Evolutionary conservation across 129 eudicot species (phyloP).

Genomic region (Arctium lappa): DNA sequence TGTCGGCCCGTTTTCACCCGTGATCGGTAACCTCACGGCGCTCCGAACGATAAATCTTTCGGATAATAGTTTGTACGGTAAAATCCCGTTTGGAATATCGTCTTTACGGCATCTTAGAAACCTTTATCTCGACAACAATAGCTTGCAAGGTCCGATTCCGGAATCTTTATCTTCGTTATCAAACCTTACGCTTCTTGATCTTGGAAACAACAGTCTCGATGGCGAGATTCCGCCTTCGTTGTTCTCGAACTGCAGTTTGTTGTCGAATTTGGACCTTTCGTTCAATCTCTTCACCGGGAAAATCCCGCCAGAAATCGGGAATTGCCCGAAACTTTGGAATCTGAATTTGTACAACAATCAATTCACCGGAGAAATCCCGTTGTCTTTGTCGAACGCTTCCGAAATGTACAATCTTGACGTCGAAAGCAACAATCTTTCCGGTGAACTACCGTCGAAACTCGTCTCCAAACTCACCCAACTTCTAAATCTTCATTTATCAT

Average conservation of each 20-base stretch:
- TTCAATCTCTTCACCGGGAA: slow-evolving; percentile 31
- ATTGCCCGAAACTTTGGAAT: slow-evolving; percentile 40
- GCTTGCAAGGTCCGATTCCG: slow-evolving; percentile 40
- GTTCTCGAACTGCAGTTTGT: slow-evolving; percentile 54
- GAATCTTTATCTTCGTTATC: slow-evolving; percentile 38
- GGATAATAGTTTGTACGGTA: slow-evolving; percentile 32
- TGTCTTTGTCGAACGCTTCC: slow-evolving; percentile 44
- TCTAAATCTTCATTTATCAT: slow-evolving; percentile 41
- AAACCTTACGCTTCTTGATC: slow-evolving; percentile 33
- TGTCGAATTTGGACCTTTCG: slow-evolving; percentile 49
- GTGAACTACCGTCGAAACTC: slow-evolving; percentile 49
- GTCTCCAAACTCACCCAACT: slow-evolving; percentile 37
- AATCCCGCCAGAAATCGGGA: slow-evolving; percentile 54
- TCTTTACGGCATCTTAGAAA: slow-evolving; percentile 32
- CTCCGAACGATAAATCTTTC: slow-evolving; percentile 32
- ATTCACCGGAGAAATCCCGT: slow-evolving; percentile 53
- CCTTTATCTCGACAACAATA: slow-evolving; percentile 41
- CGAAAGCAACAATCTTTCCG: slow-evolving; percentile 48
- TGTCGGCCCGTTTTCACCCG: slow-evolving; percentile 41
- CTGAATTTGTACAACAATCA: slow-evolving; percentile 54
- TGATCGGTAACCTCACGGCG: slow-evolving; percentile 45
- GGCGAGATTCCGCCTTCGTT: slow-evolving; percentile 48
- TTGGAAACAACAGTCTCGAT: slow-evolving; percentile 30
- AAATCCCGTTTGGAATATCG: slow-evolving; percentile 44
- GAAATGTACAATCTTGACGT: slow-evolving; percentile 40